phyloP scores from a whole-genome alignment of 306 rosid genomes.

The Lablab purpureus region DNA sequence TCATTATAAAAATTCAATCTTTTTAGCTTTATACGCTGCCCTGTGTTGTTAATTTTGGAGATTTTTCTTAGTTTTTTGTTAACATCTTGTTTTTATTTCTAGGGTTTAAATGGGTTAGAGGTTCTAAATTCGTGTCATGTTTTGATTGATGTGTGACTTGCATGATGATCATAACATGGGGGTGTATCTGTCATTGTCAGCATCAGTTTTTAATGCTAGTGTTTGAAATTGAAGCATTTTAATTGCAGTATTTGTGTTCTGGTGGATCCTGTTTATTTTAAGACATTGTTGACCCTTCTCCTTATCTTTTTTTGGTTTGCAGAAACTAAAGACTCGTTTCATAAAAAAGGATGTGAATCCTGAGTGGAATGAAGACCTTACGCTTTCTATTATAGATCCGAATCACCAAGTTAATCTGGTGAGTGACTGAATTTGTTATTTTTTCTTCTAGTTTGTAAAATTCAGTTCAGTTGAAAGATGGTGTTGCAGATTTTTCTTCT shows the following conservation, averaged over 20 bases:
- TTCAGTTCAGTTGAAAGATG: neutral
- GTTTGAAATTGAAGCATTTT: constrained; percentile 10
- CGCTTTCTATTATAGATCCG: constrained; percentile 77
- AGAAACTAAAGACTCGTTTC: constrained; percentile 93
- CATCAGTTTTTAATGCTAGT: neutral
- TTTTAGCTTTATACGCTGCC: neutral
- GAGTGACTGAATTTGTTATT: constrained; percentile 42
- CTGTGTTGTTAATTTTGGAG: neutral
- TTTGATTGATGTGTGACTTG: neutral
- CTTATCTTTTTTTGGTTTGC: constrained; percentile 27
- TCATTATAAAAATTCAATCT: constrained; percentile 18
- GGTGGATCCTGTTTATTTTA: neutral
- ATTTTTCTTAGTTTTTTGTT: neutral
- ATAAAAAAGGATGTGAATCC: constrained; percentile 87
- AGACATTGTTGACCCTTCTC: neutral
- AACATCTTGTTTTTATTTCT: neutral
- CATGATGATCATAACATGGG: neutral
- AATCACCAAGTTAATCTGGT: constrained; percentile 63
- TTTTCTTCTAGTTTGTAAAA: neutral
- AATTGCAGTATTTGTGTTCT: neutral
- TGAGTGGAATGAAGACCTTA: constrained; percentile 96
- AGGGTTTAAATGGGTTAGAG: neutral
- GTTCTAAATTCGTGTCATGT: neutral
- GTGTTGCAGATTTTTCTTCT: neutral
- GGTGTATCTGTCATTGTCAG: neutral